Evolutionary conservation across 257 asterid species (phyloP).

Genomic region (Anisodus tanguticus): DNA sequence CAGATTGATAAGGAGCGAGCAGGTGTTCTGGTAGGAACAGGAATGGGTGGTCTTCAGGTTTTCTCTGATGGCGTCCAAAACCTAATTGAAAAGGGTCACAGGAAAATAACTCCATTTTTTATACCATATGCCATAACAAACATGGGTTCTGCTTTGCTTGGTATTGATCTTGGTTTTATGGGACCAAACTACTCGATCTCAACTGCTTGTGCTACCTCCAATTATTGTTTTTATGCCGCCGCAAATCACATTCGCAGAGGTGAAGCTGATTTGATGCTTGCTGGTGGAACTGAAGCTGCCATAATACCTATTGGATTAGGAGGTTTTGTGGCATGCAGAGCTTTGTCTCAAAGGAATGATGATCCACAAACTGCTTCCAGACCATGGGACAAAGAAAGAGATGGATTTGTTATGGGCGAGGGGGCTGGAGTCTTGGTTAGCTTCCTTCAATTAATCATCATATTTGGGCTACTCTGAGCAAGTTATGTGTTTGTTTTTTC

Average conservation of each 20-base stretch:
- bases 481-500: neutral
- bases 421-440: slow-evolving; percentile 93
- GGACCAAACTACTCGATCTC: slow-evolving; percentile 96
- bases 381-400: slow-evolving; percentile 90
- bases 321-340: slow-evolving; percentile 96
- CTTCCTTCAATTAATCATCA: neutral
- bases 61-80: slow-evolving; percentile 90
- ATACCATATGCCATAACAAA: slow-evolving; percentile 93
- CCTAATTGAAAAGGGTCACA: slow-evolving; percentile 74
- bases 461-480: neutral
- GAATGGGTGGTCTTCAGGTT: slow-evolving; percentile 93
- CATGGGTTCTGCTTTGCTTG: slow-evolving; percentile 96
- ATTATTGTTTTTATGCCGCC: slow-evolving; percentile 91
- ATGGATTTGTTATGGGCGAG: slow-evolving; percentile 97
- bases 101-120: slow-evolving; percentile 91
- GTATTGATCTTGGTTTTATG: slow-evolving; percentile 93
- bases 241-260: slow-evolving; percentile 97
- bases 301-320: slow-evolving; percentile 94
- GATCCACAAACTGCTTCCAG: slow-evolving; percentile 90
- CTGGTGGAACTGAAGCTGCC: slow-evolving; percentile 98
- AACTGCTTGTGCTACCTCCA: slow-evolving; percentile 97
- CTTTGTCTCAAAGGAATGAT: slow-evolving; percentile 91
- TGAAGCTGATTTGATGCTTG: slow-evolving; percentile 93
- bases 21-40: slow-evolving; percentile 90
- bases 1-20: slow-evolving; percentile 89